Evolutionary conservation across 2,329 filamentous ascomycete genomes (phyloP).

Genomic region (Trichophyton mentagrophytes): DNA sequence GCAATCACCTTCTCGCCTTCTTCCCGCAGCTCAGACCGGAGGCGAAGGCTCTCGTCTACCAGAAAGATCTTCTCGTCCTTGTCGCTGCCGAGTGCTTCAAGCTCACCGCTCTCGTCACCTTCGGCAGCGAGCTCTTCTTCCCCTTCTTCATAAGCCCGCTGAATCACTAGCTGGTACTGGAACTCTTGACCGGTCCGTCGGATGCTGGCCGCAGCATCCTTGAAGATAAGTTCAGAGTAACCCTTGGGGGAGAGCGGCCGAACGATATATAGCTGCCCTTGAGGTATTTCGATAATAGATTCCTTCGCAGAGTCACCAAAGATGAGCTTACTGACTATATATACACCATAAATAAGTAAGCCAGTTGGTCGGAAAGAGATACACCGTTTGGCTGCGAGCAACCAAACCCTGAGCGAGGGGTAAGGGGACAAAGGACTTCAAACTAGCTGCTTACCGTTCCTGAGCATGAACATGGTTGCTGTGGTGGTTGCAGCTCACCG

Average conservation of each 20-base stretch:
- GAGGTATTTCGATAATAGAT: conserved; percentile 82
- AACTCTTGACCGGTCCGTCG: conserved; percentile 87
- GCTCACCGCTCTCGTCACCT: conserved; percentile 66
- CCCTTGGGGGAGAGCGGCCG: conserved; percentile 90
- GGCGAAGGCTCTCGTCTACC: conserved; percentile 81
- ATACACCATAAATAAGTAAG: not conserved
- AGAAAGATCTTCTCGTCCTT: conserved; percentile 96
- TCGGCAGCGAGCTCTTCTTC: conserved; percentile 90
- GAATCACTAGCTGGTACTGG: conserved; percentile 93
- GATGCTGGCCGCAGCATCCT: conserved; percentile 85
- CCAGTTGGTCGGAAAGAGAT: not conserved
- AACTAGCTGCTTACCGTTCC: conserved; percentile 36
- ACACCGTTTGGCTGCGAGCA: no score
- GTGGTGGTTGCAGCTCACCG: not conserved
- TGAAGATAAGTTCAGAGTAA: conserved; percentile 98
- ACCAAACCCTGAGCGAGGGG: conserved; percentile 13
- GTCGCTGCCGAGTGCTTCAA: conserved; percentile 58
- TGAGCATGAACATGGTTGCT: conserved; percentile 44
- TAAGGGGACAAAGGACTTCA: conserved; percentile 13
- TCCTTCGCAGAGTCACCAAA: conserved; percentile 84
- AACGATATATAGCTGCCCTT: conserved; percentile 95
- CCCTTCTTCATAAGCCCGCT: conserved; percentile 93
- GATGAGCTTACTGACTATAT: conserved; percentile 76
- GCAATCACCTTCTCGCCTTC: conserved; percentile 76
- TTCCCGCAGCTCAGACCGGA: conserved; percentile 70